phyloP scores from a whole-genome alignment of 2,329 filamentous ascomycete genomes.

The Cladophialophora yegresii region DNA sequence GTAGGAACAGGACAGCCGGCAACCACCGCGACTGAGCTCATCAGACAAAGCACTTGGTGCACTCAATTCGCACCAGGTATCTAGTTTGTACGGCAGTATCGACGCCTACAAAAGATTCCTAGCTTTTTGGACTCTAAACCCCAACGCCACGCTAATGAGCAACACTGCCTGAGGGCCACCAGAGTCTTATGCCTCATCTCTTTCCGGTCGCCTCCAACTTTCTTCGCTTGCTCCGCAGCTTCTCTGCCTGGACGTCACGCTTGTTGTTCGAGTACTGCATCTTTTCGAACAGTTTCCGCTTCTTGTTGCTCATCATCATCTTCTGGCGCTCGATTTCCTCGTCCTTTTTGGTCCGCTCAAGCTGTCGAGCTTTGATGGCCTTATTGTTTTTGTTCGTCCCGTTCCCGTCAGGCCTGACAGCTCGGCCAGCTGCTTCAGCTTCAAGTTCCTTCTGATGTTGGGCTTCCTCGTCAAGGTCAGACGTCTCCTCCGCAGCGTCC shows the following conservation, averaged over 20 bases:
- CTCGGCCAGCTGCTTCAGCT: conserved; percentile 77
- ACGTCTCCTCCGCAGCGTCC: conserved; percentile 54
- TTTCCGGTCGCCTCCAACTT: conserved; percentile 65
- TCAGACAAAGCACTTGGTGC: too few relatives aligned
- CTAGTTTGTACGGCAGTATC: neutral
- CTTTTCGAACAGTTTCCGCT: conserved; percentile 95
- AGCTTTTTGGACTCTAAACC: conserved; percentile 5
- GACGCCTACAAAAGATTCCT: neutral
- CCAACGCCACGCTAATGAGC: conserved; percentile 17
- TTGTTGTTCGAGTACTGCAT: conserved; percentile 96
- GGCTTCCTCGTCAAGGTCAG: conserved; percentile 61
- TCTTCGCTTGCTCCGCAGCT: conserved; percentile 83
- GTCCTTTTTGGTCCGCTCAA: conserved; percentile 64
- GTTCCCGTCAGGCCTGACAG: conserved; percentile 51
- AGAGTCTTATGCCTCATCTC: conserved; percentile 3
- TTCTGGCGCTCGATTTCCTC: conserved; percentile 91
- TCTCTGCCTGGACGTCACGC: conserved; percentile 86
- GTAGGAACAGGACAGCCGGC: too few relatives aligned
- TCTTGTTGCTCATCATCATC: conserved; percentile 98
- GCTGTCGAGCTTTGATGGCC: conserved; percentile 65
- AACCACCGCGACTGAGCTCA: neutral
- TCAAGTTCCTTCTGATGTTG: conserved; percentile 88
- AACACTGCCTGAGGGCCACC: neutral
- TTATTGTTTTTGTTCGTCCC: conserved; percentile 65
- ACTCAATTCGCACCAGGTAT: neutral